Evolutionary conservation across 495 filamentous ascomycete genomes (phyloP), one percentile per base, ranked within the genome.

Genomic region (Hypoxylon perforatum): DNA sequence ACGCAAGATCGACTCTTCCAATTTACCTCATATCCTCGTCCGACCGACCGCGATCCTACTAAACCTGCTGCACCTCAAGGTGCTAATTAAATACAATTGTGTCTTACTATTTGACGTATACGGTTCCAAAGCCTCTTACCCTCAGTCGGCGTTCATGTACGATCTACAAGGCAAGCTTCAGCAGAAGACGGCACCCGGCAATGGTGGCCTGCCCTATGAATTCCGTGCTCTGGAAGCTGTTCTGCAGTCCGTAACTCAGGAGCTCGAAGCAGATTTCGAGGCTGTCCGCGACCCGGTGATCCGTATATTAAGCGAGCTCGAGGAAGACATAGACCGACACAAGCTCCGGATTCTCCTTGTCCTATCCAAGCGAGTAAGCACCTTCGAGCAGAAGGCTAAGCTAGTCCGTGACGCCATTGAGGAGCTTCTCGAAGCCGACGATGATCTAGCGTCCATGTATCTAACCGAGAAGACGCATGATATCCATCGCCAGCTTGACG

Each of bases 1-100:
- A 7, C 91, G 95, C 69, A 99, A 99, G 75, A 97, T 98, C 69
- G 95, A 97, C 73, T 96, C 93, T n/a, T 97, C 92, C 50, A 90
- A 96, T 63, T 86, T 99, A n/a, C 95, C 95, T 4, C 92, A 97
- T 66, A 98, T 99, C 49, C 88, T 98, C 53, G 90, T 99, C 57
- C 94, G 95, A 48, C 93, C 93, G 23, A 93, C 90, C 38, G 93
- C 95, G 9, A 98, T 99, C 60, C 83, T 99, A 0, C 91, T 99
- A 70, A 98, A 97, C 69, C 84, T 99, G 15, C 86, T 99, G 11
- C 95, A 99, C 73, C 83, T 99, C 23, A 90, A 94, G 19, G 93
- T 96, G 19, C 83, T 99, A 11, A 97, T 99, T 73, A 97, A 97
- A 76, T 85, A 92, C 35, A 91, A 99, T 68, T 90, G 93, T 5